Base-by-base conservation (phyloP, 192 early-diverging fungal genomes). In the Entomortierella chlamydospora region DNA sequence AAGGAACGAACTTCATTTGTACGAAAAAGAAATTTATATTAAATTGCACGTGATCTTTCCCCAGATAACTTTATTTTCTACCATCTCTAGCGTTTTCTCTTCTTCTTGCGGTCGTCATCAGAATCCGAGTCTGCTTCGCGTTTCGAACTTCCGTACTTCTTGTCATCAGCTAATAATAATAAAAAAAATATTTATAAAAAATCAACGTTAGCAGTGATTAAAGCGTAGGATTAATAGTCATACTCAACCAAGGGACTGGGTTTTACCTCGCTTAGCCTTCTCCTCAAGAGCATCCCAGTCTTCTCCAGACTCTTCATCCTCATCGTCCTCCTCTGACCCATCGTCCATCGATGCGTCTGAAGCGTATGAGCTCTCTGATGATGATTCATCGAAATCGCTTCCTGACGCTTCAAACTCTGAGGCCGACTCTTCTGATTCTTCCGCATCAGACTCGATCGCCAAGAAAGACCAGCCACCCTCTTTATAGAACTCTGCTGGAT, bases 401-500 rank as follows among this genome's bases (percentile, higher is more conserved):
- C 50, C 76, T n/a, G 70, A 76, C 26, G 67, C 67, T 39, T 69
- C 74, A 59, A 78, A 78, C 67, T 78, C 74, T 31, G 74, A 78
- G 0, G 51, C 74, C 11, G 88, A 83, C 50, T 85, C 86, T n/a
- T 85, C 87, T 53, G 85, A 90, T 3, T 82, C 92, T 11, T 86
- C 89, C 4, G 86, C 87, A 77, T 90, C 81, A n/a, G 81, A 82
- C 59, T 92, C 92, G 26, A 83, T 77, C 13, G 89, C 87, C 79
- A 99, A 81, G 87, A 98, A 98, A 57, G 82, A 83, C 98, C 98
- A 99, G 26, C 96, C 97, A 64, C 95, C 96, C 37, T 96, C 91
- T 53, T 84, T 80, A 82, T 94, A 99, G 80, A 99, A 99, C 34
- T 88, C 92, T 6, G 88, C 92, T 0, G 98, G 97, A 72, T 98